Evolutionary conservation across 169 alveolate genomes (phyloP).

Genomic region (Fabrea salina): DNA sequence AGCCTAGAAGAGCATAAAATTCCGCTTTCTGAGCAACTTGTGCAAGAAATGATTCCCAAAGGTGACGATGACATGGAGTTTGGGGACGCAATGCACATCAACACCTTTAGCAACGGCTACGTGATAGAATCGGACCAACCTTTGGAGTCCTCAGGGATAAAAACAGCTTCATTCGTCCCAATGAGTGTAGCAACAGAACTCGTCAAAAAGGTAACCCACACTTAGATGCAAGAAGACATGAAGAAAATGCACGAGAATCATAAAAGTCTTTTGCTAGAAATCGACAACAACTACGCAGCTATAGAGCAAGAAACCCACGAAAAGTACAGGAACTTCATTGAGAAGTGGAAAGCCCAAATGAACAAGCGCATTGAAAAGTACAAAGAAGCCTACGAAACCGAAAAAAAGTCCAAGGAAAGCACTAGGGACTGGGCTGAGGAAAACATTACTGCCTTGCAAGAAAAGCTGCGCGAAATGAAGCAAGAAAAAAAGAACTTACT

Average conservation of each 20-base stretch:
- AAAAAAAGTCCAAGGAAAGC: conserved; percentile 2
- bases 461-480: background rate
- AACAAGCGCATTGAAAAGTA: background rate
- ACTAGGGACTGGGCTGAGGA: conserved; percentile 19
- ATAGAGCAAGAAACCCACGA: conserved; percentile 26
- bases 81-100: too few relatives aligned
- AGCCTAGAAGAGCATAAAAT: too few relatives aligned
- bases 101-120: too few relatives aligned
- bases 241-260: conserved; percentile 1
- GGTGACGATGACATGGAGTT: too few relatives aligned
- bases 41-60: too few relatives aligned
- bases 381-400: background rate
- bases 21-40: too few relatives aligned
- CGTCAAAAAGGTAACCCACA: conserved; percentile 9
- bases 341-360: conserved; percentile 4
- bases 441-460: background rate
- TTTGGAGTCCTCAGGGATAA: too few relatives aligned
- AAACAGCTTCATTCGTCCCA: too few relatives aligned
- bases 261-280: background rate
- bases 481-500: conserved; percentile 10
- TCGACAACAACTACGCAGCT: conserved; percentile 1
- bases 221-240: conserved; percentile 28
- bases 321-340: conserved; percentile 18
- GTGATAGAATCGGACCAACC: too few relatives aligned
- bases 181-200: background rate